Base-by-base conservation (phyloP, 1,284 basidiomycete genomes). In the Chondrostereum purpureum region DNA sequence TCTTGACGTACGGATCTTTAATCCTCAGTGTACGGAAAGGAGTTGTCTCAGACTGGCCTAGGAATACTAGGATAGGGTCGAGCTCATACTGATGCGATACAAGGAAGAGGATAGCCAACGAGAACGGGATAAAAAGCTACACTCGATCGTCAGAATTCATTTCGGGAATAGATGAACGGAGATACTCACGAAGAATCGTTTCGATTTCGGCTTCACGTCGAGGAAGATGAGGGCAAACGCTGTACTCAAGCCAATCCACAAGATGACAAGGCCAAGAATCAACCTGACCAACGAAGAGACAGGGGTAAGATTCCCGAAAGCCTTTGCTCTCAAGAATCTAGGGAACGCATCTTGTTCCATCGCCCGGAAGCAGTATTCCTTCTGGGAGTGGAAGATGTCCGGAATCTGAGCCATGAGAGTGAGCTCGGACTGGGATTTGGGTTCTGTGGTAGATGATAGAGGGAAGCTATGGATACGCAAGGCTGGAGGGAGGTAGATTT, bases 331-430 rank as follows among this genome's bases (percentile, higher is more conserved):
- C 44, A 99, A 70, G 77, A 99, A 99, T 3, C 93, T 78, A 38
- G 92, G 92, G 72, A 95, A 98, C n/a, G 91, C 89, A 59, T 97
- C 93, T 64, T 93, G 88, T 62, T 97, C 94, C 84, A 97, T 95
- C 3, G 92, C 92, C 44, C 91, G 78, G 75, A 95, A 96, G 59
- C 94, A 92, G 61, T 96, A 97, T 60, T 96, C 91, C 70, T 99
- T 98, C 68, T 98, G 95, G 2, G 83, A 71, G 62, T 98, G 92
- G 70, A 97, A 99, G 73, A 98, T 88, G 64, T 98, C 95, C 10
- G 95, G 94, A 36, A 99, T 85, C 52, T 91, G 83, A 1, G 94
- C 84, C 75, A 97, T 72, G 47, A 90, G 72, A 44, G 77, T 80
- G 39, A 82, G 66, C 61, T 94, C 88, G 33, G 75, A 73, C 56